phyloP scores from a whole-genome alignment of 148 eudicot genomes.

The Amaranthus palmeri region DNA sequence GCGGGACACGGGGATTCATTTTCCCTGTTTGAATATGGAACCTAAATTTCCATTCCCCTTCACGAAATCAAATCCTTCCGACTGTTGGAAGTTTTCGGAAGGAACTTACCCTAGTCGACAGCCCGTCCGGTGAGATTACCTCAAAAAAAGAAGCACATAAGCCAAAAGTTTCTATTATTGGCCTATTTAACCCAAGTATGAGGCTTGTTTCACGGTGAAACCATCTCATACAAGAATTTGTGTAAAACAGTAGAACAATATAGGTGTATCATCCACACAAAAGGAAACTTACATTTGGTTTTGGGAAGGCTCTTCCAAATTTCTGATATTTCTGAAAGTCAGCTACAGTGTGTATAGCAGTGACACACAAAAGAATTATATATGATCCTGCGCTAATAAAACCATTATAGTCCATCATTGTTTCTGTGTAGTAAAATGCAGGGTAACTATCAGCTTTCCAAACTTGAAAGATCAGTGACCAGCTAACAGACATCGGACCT shows the following conservation, averaged over 20 bases:
- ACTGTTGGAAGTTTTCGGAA: too few species aligned
- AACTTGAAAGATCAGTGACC: slow-evolving; percentile 11
- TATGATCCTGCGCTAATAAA: slow-evolving; percentile 17
- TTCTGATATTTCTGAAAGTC: slow-evolving; percentile 18
- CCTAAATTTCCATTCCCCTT: neutral
- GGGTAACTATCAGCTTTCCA: slow-evolving; percentile 18
- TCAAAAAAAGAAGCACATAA: too few species aligned
- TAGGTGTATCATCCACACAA: neutral
- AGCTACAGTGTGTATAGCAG: slow-evolving; percentile 21
- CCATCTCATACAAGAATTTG: neutral
- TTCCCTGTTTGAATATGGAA: neutral
- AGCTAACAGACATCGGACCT: slow-evolving; percentile 25
- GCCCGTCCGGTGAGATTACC: neutral
- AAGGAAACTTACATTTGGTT: slow-evolving; percentile 23
- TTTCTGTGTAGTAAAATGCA: slow-evolving; percentile 16
- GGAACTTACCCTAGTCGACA: neutral
- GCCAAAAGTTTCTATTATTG: too few species aligned
- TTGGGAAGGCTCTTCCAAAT: slow-evolving; percentile 9
- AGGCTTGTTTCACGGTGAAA: too few species aligned
- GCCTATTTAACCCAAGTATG: too few species aligned
- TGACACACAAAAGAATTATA: slow-evolving; percentile 21
- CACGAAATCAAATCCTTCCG: neutral
- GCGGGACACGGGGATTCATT: neutral
- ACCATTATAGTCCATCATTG: slow-evolving; percentile 19
- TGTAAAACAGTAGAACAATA: neutral